Conservation (phyloP, 495 filamentous ascomycete genomes). For the Talaromyces proteolyticus region DNA sequence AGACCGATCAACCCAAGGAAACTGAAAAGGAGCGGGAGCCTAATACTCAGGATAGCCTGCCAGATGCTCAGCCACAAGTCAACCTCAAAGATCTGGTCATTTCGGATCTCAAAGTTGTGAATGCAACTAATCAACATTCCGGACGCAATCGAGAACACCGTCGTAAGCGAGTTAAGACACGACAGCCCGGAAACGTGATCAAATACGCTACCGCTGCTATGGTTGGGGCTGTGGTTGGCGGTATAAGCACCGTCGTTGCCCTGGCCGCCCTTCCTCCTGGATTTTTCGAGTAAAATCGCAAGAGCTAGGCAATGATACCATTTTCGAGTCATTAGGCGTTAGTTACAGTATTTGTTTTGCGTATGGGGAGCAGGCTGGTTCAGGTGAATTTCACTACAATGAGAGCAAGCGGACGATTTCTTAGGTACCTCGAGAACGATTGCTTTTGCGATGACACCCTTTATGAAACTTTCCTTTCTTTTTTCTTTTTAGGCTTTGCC, state of each 20-base stretch:
- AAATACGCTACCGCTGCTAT: constrained; percentile 39
- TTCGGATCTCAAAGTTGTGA: background rate
- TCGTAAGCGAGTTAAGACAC: constrained; percentile 25
- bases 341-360: too few relatives aligned
- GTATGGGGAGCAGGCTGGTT: too few relatives aligned
- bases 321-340: background rate
- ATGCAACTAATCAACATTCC: background rate
- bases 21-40: background rate
- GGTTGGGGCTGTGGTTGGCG: constrained; percentile 38
- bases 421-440: too few relatives aligned
- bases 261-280: constrained; percentile 39
- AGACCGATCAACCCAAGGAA: background rate
- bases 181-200: constrained; percentile 16
- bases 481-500: too few relatives aligned
- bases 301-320: too few relatives aligned
- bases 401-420: too few relatives aligned
- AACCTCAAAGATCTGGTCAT: background rate
- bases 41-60: constrained; percentile 9
- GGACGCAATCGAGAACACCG: constrained; percentile 6
- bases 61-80: constrained; percentile 20
- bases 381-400: too few relatives aligned
- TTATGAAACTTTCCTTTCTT: too few relatives aligned
- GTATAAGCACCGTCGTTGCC: constrained; percentile 42
- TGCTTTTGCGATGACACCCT: too few relatives aligned
- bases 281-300: constrained; percentile 30